Conservation (phyloP, 331 rosid species). For the Dryas integrifolia region DNA sequence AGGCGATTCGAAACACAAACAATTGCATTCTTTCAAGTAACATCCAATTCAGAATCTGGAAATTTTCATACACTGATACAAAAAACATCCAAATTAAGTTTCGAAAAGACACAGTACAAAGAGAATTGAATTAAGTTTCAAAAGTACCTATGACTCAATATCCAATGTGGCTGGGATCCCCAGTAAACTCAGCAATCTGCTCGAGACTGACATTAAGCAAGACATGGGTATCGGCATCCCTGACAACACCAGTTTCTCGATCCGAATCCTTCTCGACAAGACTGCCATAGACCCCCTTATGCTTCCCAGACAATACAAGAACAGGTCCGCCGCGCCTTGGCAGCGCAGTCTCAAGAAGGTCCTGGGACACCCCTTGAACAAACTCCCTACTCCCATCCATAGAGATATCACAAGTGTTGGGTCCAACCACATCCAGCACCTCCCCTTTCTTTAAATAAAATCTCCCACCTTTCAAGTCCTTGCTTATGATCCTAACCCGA, state of each 20-base stretch:
- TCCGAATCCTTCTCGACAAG: conserved; percentile 74
- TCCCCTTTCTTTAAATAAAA: conserved; percentile 72
- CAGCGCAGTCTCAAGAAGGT: conserved; percentile 68
- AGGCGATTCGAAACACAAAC: too few species aligned
- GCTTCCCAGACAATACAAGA: conserved; percentile 72
- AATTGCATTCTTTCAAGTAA: too few species aligned
- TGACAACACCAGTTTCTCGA: conserved; percentile 55
- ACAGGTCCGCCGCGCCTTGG: conserved; percentile 77
- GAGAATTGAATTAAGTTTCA: not conserved
- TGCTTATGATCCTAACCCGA: conserved; percentile 70
- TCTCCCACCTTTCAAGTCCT: conserved; percentile 60
- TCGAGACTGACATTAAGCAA: conserved; percentile 60
- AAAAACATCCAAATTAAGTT: not conserved
- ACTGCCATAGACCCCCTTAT: conserved; percentile 70
- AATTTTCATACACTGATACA: not conserved
- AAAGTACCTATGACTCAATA: conserved; percentile 46
- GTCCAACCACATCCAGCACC: conserved; percentile 81
- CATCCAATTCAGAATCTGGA: not conserved
- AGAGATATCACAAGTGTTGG: conserved; percentile 61
- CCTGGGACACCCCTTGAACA: conserved; percentile 74
- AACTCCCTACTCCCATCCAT: conserved; percentile 81
- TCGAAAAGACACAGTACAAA: not conserved
- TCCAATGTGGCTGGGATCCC: conserved; percentile 79
- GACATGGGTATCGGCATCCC: conserved; percentile 73
- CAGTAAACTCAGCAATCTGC: conserved; percentile 77